phyloP scores from a whole-genome alignment of 768 basidiomycete genomes.

The Neoboletus subvelutipes region DNA sequence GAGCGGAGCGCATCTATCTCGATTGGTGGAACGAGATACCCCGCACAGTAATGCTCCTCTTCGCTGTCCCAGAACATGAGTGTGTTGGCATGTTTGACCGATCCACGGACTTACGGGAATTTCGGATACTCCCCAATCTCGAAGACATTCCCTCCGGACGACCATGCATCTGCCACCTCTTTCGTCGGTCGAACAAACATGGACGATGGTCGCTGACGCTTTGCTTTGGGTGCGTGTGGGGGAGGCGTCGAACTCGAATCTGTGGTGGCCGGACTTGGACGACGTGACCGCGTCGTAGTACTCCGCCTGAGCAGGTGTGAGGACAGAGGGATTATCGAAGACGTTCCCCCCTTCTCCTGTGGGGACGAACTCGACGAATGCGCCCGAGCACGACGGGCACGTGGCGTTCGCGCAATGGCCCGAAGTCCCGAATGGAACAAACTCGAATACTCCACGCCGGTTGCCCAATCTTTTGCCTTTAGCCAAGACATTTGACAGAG shows the following conservation, averaged over 20 bases:
- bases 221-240: background rate
- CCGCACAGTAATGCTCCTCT: background rate
- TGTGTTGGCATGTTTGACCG: background rate
- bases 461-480: conserved; percentile 29
- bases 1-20: conserved; percentile 42
- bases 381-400: conserved; percentile 1
- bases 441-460: conserved; percentile 34
- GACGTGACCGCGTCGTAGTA: background rate
- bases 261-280: background rate
- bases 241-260: conserved; percentile 3
- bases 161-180: conserved; percentile 7
- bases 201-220: conserved; percentile 13
- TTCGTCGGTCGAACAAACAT: conserved; percentile 18
- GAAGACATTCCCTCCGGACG: background rate
- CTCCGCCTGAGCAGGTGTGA: conserved; percentile 8
- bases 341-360: background rate
- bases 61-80: conserved; percentile 7
- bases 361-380: conserved; percentile 11
- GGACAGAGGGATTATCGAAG: conserved; percentile 4
- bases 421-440: conserved; percentile 37
- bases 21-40: conserved; percentile 3
- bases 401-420: conserved; percentile 25
- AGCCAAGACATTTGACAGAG: conserved; percentile 29
- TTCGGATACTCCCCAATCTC: conserved; percentile 4
- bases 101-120: conserved; percentile 15